Conservation (phyloP, 345 rosid species). For the Gossypium ekmanianum region DNA sequence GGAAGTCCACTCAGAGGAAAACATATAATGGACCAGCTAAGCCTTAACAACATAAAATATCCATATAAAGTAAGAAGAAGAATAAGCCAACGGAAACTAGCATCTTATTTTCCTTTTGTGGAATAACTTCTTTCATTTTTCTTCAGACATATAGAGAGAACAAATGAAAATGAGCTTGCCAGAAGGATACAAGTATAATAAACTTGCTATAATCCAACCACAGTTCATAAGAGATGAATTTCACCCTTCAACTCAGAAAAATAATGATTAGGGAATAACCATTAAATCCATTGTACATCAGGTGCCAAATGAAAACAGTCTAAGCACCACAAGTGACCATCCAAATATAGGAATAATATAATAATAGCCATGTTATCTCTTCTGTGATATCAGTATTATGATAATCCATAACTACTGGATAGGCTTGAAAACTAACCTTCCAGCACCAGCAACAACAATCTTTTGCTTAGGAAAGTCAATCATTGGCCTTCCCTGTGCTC, state of each 20-base stretch:
- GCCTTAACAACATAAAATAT: not conserved
- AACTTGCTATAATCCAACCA: not conserved
- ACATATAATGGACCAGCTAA: not conserved
- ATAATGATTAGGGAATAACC: not conserved
- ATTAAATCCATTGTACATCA: not conserved
- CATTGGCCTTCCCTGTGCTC: conserved; percentile 97
- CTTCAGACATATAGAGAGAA: not conserved
- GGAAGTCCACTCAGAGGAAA: not conserved
- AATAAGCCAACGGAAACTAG: not conserved
- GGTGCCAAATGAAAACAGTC: not conserved
- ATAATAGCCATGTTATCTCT: not conserved
- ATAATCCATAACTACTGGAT: not conserved
- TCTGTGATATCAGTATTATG: not conserved
- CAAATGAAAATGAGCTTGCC: not conserved
- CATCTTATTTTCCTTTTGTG: conserved; percentile 3
- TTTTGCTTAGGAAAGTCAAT: conserved; percentile 95
- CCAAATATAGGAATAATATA: conserved; percentile 1
- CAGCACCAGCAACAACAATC: conserved; percentile 99
- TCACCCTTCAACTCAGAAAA: not conserved
- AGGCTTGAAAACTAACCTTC: conserved; percentile 53
- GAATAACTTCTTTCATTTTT: conserved; percentile 1
- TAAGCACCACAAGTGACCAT: not conserved
- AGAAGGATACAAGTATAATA: not conserved
- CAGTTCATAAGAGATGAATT: not conserved
- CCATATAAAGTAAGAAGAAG: not conserved